Evolutionary conservation across 139 green algal genomes (phyloP).

Genomic region (Yamagishiella unicocca): DNA sequence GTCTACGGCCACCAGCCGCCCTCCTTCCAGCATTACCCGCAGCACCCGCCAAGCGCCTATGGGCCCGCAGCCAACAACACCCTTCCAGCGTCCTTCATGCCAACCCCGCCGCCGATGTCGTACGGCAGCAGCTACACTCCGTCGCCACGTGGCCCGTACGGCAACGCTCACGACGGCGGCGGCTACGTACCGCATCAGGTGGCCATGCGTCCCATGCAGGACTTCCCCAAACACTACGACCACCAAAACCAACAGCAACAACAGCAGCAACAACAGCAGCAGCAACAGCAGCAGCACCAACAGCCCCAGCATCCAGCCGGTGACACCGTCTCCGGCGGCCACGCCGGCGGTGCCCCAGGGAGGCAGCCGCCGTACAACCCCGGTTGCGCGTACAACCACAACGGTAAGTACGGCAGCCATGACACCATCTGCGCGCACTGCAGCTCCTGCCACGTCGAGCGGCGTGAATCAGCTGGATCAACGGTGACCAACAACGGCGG

Average conservation of each 20-base stretch:
- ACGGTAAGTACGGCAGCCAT: background rate
- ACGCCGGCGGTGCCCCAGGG: no score
- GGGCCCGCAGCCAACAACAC: background rate
- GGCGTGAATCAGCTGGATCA: slow-evolving; percentile 1
- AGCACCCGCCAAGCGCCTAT: background rate
- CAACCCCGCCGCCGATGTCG: background rate
- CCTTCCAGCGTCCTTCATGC: background rate
- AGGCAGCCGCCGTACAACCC: background rate
- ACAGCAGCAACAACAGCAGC: background rate
- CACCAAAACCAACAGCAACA: background rate
- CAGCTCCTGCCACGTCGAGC: background rate
- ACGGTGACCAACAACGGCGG: slow-evolving; percentile 1
- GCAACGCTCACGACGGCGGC: background rate
- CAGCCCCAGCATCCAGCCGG: background rate
- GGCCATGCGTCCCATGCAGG: no score
- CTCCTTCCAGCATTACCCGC: background rate
- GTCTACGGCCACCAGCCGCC: no score
- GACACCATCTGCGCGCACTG: background rate
- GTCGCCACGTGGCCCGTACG: background rate
- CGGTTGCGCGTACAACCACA: background rate
- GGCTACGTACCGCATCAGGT: background rate
- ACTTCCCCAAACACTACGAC: background rate
- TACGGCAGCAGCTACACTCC: background rate
- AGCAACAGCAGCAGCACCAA: background rate
- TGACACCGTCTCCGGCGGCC: background rate